phyloP scores from a whole-genome alignment of 495 filamentous ascomycete species.

The Annulohypoxylon moriforme region DNA sequence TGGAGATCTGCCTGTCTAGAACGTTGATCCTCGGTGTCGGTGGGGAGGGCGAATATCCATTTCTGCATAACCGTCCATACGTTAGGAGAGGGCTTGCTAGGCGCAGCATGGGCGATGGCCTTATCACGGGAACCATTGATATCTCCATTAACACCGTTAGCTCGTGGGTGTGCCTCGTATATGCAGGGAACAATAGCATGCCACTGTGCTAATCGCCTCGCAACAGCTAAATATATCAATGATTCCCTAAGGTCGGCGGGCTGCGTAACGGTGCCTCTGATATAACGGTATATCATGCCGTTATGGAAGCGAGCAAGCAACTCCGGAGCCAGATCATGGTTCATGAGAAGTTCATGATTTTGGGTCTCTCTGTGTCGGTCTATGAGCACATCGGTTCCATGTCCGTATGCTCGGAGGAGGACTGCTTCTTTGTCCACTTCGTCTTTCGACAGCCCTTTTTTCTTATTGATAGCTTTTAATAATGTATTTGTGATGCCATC shows the following conservation, averaged over 20 bases:
- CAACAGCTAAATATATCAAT: slow-evolving; percentile 82
- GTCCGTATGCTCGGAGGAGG: slow-evolving; percentile 91
- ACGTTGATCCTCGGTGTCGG: slow-evolving; percentile 71
- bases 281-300: slow-evolving; percentile 93
- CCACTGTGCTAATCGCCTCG: slow-evolving; percentile 87
- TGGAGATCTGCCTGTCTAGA: slow-evolving; percentile 74
- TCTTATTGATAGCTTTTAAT: slow-evolving; percentile 85
- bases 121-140: slow-evolving; percentile 48
- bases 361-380: slow-evolving; percentile 88
- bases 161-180: slow-evolving; percentile 49
- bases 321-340: slow-evolving; percentile 81
- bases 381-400: slow-evolving; percentile 94
- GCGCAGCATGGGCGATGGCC: slow-evolving; percentile 66
- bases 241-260: slow-evolving; percentile 80
- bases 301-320: slow-evolving; percentile 95
- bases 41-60: slow-evolving; percentile 90
- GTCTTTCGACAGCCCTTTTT: slow-evolving; percentile 77
- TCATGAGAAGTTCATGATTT: slow-evolving; percentile 77
- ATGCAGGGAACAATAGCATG: slow-evolving; percentile 81
- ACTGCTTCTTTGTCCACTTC: slow-evolving; percentile 88
- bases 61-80: slow-evolving; percentile 95
- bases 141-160: slow-evolving; percentile 6
- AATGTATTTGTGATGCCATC: slow-evolving; percentile 99
- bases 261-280: slow-evolving; percentile 80
- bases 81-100: slow-evolving; percentile 75